Percentiles rank a stretch among this genome's conserved stretches.
These are phyloP conservation scores for Globisporangium yorkense DNA, from an alignment of 352 stramenopile genomes.

Conservation along the genomic window DNA sequence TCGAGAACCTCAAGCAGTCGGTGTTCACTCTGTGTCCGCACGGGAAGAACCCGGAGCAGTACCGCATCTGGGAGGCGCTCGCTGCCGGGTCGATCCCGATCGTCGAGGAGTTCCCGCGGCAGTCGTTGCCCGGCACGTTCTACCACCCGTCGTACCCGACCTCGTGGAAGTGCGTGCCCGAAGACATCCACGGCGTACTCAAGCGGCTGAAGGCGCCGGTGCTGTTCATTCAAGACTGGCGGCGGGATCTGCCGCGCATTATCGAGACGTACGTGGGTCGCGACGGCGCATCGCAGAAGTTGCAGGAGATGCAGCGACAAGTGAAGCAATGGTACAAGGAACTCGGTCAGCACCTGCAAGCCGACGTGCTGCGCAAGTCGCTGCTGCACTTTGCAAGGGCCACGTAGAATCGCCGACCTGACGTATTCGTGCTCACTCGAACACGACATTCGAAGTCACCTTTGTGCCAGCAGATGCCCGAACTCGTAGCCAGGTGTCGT, in stretches of 20 bases:
- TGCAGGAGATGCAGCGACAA: slow-evolving; percentile 26
- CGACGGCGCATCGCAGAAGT: slow-evolving; percentile 18
- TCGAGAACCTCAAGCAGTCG: slow-evolving; percentile 47
- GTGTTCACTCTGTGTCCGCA: slow-evolving; percentile 59
- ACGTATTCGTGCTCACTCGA: too few relatives aligned
- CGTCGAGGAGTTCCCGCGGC: slow-evolving; percentile 40
- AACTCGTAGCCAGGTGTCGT: too few relatives aligned
- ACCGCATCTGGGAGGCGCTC: slow-evolving; percentile 63
- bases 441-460: too few relatives aligned
- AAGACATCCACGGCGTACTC: slow-evolving; percentile 51
- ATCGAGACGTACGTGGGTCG: slow-evolving; percentile 27
- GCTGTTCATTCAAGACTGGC: slow-evolving; percentile 55
- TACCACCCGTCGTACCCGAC: slow-evolving; percentile 54
- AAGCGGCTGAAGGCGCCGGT: slow-evolving; percentile 43
- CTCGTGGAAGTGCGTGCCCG: slow-evolving; percentile 45
- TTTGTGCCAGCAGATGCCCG: too few relatives aligned
- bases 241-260: slow-evolving; percentile 35
- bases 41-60: slow-evolving; percentile 65
- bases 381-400: slow-evolving; percentile 15
- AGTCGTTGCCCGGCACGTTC: slow-evolving; percentile 37
- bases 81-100: slow-evolving; percentile 58
- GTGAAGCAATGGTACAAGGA: slow-evolving; percentile 31
- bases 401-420: not conserved
- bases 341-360: slow-evolving; percentile 39
- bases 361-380: slow-evolving; percentile 29